Base-by-base conservation (phyloP, 371 early-diverging fungal genomes). In the Thermomucor indicae-seudaticae region DNA sequence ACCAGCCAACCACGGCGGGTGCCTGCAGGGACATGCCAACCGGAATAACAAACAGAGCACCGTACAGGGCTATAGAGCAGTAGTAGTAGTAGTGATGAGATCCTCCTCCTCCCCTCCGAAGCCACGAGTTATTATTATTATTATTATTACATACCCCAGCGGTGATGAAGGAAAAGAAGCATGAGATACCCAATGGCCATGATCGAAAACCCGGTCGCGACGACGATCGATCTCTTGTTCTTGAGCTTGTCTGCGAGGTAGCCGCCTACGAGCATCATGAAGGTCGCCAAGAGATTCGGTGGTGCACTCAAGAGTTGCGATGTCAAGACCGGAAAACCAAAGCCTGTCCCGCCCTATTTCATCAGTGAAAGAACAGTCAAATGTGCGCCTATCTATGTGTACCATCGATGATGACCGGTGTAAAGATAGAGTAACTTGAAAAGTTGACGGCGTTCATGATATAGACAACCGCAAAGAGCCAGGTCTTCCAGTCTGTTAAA, bases 271-370 rank as follows among this genome's bases (percentile, higher is more conserved):
- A 64, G 25, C n/a, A 57, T 43, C 24, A 58, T 27, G n/a, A 49
- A 39, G 23, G 49, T 47, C 12, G 53, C 35, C 10, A 58, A 20
- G 1, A 70, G 38, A 43, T 54, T 56, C 2, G 73, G 73, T 24
- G 73, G 73, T 0, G 73, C 73, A 10, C 67, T 60, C 23, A 73
- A 44, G 6, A 73, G 40, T 17, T 73, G 73, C 5, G 73, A 64
- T 2, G 57, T 65, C 19, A 62, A 29, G 1, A 60, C 56, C 3
- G 72, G 46, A 47, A 65, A 71, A 1, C 72, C 72, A 53, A 71
- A 71, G 0, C 67, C 65, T 65, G 24, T 11, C 28, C n/a, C n/a
- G n/a, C n/a, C n/a, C n/a, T n/a, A n/a, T n/a, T n/a, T n/a, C n/a
- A n/a, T n/a, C n/a, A n/a, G n/a, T n/a, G n/a, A 19, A 2, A 45